Conservation (phyloP, 371 early-diverging fungal genomes). For the Synchytrium microbalum region DNA sequence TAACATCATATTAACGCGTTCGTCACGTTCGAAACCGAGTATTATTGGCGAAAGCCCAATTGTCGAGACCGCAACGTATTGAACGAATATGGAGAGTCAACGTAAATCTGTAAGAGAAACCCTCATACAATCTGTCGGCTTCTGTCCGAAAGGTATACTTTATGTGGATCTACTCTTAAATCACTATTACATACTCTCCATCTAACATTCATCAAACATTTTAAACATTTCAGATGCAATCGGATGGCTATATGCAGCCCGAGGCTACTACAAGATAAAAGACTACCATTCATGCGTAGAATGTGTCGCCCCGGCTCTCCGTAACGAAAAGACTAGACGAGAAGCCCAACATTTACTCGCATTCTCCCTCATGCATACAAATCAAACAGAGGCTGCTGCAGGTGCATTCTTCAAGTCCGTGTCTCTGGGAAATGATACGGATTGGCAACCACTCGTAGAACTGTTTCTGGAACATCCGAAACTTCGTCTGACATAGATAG, state of each 20-base stretch:
- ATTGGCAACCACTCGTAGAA: conserved; percentile 50
- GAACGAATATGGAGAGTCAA: conserved; percentile 25
- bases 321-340: conserved; percentile 48
- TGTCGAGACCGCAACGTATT: too few relatives aligned
- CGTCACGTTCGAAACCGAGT: background rate
- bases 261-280: conserved; percentile 51
- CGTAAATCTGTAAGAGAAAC: conserved; percentile 39
- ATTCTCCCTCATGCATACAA: conserved; percentile 42
- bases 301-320: conserved; percentile 44
- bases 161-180: background rate
- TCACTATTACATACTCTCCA: background rate
- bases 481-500: conserved; percentile 33
- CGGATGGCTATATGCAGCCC: conserved; percentile 51
- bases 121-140: conserved; percentile 37
- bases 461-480: conserved; percentile 41
- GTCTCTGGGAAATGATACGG: conserved; percentile 47
- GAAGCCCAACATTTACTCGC: conserved; percentile 51
- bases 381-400: conserved; percentile 45
- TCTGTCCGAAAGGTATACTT: conserved; percentile 45
- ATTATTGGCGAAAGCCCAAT: background rate
- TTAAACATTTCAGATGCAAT: conserved; percentile 34
- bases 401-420: conserved; percentile 49
- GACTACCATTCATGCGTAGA: conserved; percentile 50
- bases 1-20: background rate
- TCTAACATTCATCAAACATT: background rate